Base-by-base conservation (phyloP, 345 rosid species). In the Moricandia moricandioides region DNA sequence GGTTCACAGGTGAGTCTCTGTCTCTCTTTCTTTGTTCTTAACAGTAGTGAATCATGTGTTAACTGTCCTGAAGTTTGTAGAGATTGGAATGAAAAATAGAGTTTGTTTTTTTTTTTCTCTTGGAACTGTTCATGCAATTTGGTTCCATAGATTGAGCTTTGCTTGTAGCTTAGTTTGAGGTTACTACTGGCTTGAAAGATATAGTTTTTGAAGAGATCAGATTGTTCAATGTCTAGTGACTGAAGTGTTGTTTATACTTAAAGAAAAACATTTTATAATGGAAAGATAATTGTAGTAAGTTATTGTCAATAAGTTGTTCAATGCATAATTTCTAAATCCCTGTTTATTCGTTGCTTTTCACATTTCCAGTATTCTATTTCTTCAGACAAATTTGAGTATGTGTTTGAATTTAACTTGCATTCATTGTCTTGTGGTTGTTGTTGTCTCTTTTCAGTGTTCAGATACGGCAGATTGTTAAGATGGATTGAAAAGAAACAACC, bases 121-220 rank as follows among this genome's bases (percentile, higher is more conserved):
- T 56, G 21, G 2, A n/a, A 49, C 40, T 66, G 65, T 39, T 78
- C 77, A 72, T 78, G 81, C 77, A 78, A 78, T 35, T 60, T 51
- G 73, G 51, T 72, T 70, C 61, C 33, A 9, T 65, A 67, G 35
- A 4, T 62, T 9, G 17, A 71, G n/a, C 69, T 71, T 71, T 65
- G 40, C 56, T 71, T 71, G 51, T 64, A 47, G 56, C 43, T 77
- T 70, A 57, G 34, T 27, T 57, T 33, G 10, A 37, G 64, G 51
- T 63, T 62, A 29, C 34, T 69, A 7, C 4, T 69, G 65, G 62
- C 51, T 24, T 75, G 5, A 8, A 54, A 39, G 43, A 6, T 33
- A 52, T 51, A 16, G 3, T 18, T 40, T 62, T 68, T 75, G 8
- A 34, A 52, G 27, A 52, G 16, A 54, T 21, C 34, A 47, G 34